These are phyloP conservation scores for Coriaria nepalensis DNA, from an alignment of 306 rosid species.

Conservation along the genomic window DNA sequence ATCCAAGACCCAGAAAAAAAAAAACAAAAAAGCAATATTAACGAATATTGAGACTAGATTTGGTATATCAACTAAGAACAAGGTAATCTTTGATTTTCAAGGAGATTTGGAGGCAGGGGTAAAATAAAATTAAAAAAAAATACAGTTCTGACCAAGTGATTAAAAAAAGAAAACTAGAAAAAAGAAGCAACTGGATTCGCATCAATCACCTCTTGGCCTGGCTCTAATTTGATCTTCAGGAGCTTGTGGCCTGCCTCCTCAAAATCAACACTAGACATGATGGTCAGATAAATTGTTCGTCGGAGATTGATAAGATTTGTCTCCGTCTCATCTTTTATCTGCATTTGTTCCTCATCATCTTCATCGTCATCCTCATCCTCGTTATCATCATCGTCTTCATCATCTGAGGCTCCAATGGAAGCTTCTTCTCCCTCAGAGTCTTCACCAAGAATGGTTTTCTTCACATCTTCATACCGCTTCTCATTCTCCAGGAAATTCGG, in stretches of 20 bases:
- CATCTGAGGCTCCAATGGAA: conserved; percentile 51
- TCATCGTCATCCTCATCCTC: conserved; percentile 44
- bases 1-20: conserved; percentile 4
- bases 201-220: conserved; percentile 85
- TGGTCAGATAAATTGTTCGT: conserved; percentile 81
- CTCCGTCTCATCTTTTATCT: conserved; percentile 80
- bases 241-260: conserved; percentile 99
- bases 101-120: no score
- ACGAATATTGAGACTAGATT: background rate
- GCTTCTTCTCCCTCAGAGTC: conserved; percentile 56
- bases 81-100: no score
- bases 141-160: no score
- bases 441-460: conserved; percentile 59
- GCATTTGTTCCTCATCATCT: conserved; percentile 60
- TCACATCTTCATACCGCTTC: conserved; percentile 70
- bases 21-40: background rate
- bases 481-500: conserved; percentile 65
- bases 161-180: background rate
- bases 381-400: conserved; percentile 16
- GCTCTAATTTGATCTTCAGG: conserved; percentile 85
- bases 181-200: conserved; percentile 7
- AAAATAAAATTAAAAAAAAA: no score
- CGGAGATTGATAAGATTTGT: conserved; percentile 84
- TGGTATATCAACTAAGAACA: no score
- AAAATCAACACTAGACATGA: conserved; percentile 93